These are phyloP conservation scores for Blepharisma undulans DNA, from an alignment of 169 alveolate genomes.

Conservation along the genomic window DNA sequence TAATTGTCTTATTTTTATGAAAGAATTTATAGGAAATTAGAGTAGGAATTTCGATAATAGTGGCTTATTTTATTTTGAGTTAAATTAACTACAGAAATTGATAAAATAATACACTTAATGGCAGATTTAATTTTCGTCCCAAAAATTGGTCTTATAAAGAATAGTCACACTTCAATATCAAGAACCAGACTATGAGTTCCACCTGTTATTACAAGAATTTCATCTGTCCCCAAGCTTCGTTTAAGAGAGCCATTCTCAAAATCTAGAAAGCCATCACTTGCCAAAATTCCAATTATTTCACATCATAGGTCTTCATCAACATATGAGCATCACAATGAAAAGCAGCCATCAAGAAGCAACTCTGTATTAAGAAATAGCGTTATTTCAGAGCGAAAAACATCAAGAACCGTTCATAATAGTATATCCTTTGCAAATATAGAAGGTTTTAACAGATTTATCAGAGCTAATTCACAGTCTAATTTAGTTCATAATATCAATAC, in stretches of 20 bases:
- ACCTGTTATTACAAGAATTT: neutral
- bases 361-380: neutral
- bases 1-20: too few species aligned
- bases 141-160: neutral
- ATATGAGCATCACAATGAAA: too few species aligned
- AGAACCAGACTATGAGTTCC: neutral
- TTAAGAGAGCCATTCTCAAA: neutral
- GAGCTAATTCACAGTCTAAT: neutral
- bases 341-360: neutral
- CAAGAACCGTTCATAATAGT: neutral
- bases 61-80: neutral
- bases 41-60: neutral
- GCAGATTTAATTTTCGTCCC: neutral
- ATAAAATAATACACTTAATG: neutral
- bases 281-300: neutral
- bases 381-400: neutral
- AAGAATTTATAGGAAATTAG: neutral
- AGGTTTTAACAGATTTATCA: neutral
- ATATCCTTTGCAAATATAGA: neutral
- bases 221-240: neutral
- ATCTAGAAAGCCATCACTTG: neutral
- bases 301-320: neutral
- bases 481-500: neutral
- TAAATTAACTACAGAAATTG: neutral
- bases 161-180: neutral